Conservation (phyloP, 257 asterid genomes). For the Jasminum sambac region DNA sequence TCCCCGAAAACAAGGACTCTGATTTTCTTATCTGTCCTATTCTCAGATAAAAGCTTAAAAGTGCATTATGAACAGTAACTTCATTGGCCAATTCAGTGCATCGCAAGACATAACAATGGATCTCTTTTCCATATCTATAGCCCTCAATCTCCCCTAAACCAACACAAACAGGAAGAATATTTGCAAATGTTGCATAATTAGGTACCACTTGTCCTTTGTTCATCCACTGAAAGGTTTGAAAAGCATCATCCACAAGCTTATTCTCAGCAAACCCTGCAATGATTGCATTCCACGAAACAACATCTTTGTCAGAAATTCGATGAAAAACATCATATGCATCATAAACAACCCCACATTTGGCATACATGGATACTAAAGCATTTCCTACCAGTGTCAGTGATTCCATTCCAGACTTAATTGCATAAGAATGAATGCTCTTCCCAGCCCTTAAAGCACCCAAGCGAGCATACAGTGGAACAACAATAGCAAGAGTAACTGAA, state of each 20-base stretch:
- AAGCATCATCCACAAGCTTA: constrained; percentile 47
- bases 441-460: constrained; percentile 42
- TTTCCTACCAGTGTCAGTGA: constrained; percentile 74
- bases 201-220: constrained; percentile 44
- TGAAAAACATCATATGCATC: constrained; percentile 59
- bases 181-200: constrained; percentile 72
- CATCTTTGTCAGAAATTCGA: constrained; percentile 68
- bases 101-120: constrained; percentile 62
- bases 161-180: constrained; percentile 58
- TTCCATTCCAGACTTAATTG: constrained; percentile 60
- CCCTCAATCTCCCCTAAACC: constrained; percentile 35
- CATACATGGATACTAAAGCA: constrained; percentile 78
- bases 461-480: constrained; percentile 66
- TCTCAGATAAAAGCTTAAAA: constrained; percentile 68
- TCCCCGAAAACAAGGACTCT: constrained; percentile 44
- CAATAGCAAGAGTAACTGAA: constrained; percentile 62
- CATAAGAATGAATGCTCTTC: constrained; percentile 58
- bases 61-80: constrained; percentile 55
- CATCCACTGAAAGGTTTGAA: constrained; percentile 54
- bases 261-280: constrained; percentile 77
- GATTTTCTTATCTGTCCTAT: constrained; percentile 50
- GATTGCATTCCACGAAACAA: constrained; percentile 74
- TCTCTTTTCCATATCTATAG: constrained; percentile 50
- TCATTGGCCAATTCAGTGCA: constrained; percentile 51
- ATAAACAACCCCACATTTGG: constrained; percentile 52